Evolutionary conservation across 2,329 filamentous ascomycete genomes (phyloP), one percentile per base, ranked within the genome.

Genomic region (Venturia oleaginea): DNA sequence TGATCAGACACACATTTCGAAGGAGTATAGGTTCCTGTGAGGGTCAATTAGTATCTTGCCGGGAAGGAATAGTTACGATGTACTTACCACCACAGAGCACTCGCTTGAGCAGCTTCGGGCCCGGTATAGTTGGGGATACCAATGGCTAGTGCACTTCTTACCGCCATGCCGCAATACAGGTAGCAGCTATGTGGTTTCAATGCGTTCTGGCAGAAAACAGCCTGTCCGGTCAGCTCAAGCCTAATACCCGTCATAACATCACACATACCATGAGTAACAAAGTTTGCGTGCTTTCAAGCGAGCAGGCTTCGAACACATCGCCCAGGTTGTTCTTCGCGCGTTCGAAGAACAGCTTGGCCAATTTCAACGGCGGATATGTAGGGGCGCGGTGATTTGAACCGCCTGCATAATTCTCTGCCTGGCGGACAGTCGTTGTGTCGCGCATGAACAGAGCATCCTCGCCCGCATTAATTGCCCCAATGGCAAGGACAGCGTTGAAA

Each of bases 401-500:
- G 27, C 60, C 60, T 13, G 62, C 62, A 57, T 55, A 63, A 19
- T n/a, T 37, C 37, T 64, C 63, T 40, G 40, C 55, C 34, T 61
- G 64, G 57, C 54, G 46, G 15, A 51, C 34, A 13, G 34, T 62
- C 11, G 42, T 30, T 27, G 40, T 63, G 34, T 51, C 65, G 22
- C 43, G 59, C 43, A 65, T 57, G 32, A 61, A 63, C 24, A 32
- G 24, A 61, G 64, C 48, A 62, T 66, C 46, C 62, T 62, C 69
- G 69, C 69, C 71, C 6, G 70, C 70, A 43, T 70, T 71, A 5
- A 73, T 71, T 22, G 71, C 71, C 11, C 71, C 71, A 43, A 72
- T 46, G 19, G 71, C 71, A 30, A 72, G 67, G 13, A 72, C 69
- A 1, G 71, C 68, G 60, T 72, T 69, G 66, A 72, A 73, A 8